phyloP scores from a whole-genome alignment of 2,329 filamentous ascomycete species.

The Ophiosphaerella korrae region DNA sequence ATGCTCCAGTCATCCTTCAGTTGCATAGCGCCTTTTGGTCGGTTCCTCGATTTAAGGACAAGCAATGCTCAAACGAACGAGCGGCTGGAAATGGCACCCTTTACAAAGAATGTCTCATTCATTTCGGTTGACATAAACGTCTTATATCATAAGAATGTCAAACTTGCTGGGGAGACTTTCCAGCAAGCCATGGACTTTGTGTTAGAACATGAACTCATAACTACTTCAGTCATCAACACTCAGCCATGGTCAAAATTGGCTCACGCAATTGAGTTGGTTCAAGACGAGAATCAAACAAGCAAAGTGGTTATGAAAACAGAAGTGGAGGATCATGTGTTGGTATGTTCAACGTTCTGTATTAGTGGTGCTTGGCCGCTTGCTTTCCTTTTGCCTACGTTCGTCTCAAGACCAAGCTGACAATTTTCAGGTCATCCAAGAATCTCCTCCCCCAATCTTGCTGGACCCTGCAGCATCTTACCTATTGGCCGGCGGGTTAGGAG shows the following conservation, averaged over 20 bases:
- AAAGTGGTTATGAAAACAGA: constrained; percentile 9
- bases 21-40: constrained; percentile 47
- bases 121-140: constrained; percentile 12
- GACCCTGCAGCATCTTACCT: constrained; percentile 16
- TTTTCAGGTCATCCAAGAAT: constrained; percentile 1
- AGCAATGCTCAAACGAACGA: constrained; percentile 1
- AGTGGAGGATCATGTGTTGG: constrained; percentile 6
- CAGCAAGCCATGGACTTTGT: constrained; percentile 8
- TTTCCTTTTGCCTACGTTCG: not conserved
- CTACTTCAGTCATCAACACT: not conserved
- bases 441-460: constrained; percentile 2
- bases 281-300: constrained; percentile 9
- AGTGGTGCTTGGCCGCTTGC: no score
- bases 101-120: constrained; percentile 17
- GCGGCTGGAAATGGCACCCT: constrained; percentile 26
- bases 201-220: not conserved
- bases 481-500: constrained; percentile 25
- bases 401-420: not conserved
- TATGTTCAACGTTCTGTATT: not conserved
- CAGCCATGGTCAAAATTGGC: constrained; percentile 12
- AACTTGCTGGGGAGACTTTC: constrained; percentile 8
- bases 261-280: constrained; percentile 17
- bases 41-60: constrained; percentile 25
- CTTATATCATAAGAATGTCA: constrained; percentile 4
- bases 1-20: constrained; percentile 48